Evolutionary conservation across 2,329 filamentous ascomycete species (phyloP), one percentile per base, ranked within the genome.

Genomic region (Colletotrichum limetticola): DNA sequence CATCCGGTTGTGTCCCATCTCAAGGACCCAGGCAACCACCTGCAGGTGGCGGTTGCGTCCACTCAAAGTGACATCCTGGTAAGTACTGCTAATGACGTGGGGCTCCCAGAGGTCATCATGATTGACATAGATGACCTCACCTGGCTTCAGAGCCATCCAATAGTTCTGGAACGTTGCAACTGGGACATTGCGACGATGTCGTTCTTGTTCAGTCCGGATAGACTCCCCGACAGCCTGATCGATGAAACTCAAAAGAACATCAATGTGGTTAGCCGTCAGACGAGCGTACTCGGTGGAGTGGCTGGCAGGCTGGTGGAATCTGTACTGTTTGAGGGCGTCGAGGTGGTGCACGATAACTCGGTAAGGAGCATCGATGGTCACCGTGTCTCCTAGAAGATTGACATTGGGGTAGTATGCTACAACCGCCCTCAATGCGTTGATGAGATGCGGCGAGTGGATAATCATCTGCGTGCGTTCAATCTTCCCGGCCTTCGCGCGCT

Each of bases 351-450:
- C 80, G 16, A 90, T 80, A n/a, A 86, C 79, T 6, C 79, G 78
- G 75, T 88, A 89, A 2, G 88, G 88, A 4, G 83, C 82, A 22
- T 80, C 79, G 74, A 89, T 80, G 30, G 76, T 77, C 66, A 86
- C 78, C n/a, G 68, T 77, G 7, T 82, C 80, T 53, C 77, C 82
- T 0, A 80, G 76, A 61, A 86, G 81, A 55, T 79, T 80, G 69
- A 83, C 80, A 52, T 81, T 80, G 4, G 86, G 86, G 74, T 88
- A 88, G 75, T 87, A 88, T 28, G 79, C 80, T 7, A 89, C 82
- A 5, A 88, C 83, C 14, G 86, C 85, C 32, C 79, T 81, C 5
- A 89, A 80, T 1, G 86, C 86, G 59, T 86, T 83, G 74, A 85
- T 82, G 35, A 90, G 81, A 68, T 86, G 78, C 35, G 78, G 71